Conservation (phyloP, 805 yeast genomes). For the Spencermartinsiella europaea region DNA sequence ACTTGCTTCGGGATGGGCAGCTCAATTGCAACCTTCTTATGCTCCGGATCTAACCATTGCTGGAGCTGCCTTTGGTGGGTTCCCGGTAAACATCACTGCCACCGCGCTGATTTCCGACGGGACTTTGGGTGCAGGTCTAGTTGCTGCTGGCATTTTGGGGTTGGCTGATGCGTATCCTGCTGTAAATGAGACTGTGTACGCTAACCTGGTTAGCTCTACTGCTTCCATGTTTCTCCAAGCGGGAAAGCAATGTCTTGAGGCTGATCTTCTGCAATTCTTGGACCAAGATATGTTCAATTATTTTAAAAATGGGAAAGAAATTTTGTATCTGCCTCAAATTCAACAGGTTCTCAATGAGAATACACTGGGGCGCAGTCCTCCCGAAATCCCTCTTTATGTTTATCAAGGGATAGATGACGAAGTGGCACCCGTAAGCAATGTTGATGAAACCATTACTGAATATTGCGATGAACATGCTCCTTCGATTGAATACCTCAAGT, state of each 20-base stretch:
- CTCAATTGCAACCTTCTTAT: conserved; percentile 21
- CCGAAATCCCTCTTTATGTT: conserved; percentile 21
- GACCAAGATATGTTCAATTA: conserved; percentile 15
- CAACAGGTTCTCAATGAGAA: conserved; percentile 13
- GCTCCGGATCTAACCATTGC: conserved; percentile 27
- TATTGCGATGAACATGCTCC: no score
- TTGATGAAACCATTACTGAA: no score
- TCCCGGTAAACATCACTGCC: conserved; percentile 18
- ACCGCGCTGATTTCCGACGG: conserved; percentile 16
- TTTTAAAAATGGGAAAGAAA: conserved; percentile 17
- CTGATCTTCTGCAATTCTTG: neutral
- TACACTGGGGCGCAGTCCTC: conserved; percentile 17
- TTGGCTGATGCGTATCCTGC: conserved; percentile 26
- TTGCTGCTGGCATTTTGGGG: conserved; percentile 26
- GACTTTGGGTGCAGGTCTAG: conserved; percentile 24
- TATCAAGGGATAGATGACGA: conserved; percentile 22
- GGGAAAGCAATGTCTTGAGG: neutral
- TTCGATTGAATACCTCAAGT: conserved; percentile 10
- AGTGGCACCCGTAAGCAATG: no score
- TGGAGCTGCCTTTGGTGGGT: conserved; percentile 26
- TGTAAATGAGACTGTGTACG: neutral
- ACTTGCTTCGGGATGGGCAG: conserved; percentile 28
- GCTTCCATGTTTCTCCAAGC: conserved; percentile 1
- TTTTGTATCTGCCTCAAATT: conserved; percentile 13
- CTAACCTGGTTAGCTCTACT: neutral